Percentiles rank a stretch among this genome's conserved stretches.
phyloP scores from a whole-genome alignment of 1,284 basidiomycete species.

The Apiotrichum laibachii region DNA sequence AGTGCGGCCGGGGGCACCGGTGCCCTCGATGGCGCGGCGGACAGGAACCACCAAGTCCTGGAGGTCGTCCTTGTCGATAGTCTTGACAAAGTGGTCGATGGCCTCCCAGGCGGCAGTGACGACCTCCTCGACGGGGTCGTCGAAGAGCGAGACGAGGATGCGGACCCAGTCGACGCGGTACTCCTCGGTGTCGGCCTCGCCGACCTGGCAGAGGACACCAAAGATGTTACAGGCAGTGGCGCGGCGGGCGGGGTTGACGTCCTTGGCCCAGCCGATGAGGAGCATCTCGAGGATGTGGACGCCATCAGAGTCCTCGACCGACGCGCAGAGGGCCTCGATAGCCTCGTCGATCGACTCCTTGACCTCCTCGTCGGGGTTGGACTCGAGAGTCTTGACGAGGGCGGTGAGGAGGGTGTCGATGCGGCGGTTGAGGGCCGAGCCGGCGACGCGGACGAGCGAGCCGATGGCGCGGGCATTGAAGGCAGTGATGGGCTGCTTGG shows the following conservation, averaged over 20 bases:
- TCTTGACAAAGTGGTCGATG: conserved; percentile 85
- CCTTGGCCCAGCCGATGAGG: conserved; percentile 85
- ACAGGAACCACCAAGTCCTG: conserved; percentile 85
- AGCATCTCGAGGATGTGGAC: conserved; percentile 83
- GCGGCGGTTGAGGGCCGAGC: conserved; percentile 79
- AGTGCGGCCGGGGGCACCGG: conserved; percentile 70
- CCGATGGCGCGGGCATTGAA: conserved; percentile 95
- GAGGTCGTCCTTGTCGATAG: conserved; percentile 86
- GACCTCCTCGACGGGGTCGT: conserved; percentile 71
- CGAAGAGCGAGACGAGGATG: conserved; percentile 81
- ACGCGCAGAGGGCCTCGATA: conserved; percentile 55
- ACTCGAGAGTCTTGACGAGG: conserved; percentile 65
- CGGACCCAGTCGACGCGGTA: conserved; percentile 95
- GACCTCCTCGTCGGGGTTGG: conserved; percentile 66
- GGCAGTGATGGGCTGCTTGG: conserved; percentile 81
- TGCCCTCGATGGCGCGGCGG: conserved; percentile 80
- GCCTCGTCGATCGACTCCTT: conserved; percentile 71
- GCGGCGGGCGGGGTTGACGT: conserved; percentile 66
- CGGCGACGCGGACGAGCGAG: conserved; percentile 89
- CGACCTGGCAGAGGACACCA: conserved; percentile 74
- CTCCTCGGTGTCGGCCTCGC: conserved; percentile 68
- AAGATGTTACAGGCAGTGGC: conserved; percentile 76
- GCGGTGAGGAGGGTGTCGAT: conserved; percentile 72
- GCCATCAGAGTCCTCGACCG: conserved; percentile 79
- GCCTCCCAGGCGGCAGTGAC: conserved; percentile 80